Evolutionary conservation across 345 rosid species (phyloP).

Genomic region (Camelina neglecta): DNA sequence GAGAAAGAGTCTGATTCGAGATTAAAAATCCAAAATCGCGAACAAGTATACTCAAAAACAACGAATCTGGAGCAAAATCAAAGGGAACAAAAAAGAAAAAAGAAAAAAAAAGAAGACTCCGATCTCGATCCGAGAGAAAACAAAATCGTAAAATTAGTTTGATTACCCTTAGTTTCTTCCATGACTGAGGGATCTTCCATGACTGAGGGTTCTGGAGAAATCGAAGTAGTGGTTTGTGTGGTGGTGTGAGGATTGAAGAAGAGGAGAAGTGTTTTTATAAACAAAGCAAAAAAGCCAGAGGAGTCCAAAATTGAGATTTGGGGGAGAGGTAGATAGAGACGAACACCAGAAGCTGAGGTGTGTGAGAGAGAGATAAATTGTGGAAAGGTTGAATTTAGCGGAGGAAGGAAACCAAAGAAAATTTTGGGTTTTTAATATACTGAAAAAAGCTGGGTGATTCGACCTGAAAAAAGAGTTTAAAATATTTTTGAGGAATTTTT

Average conservation of each 20-base stretch:
- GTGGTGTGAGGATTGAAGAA: slow-evolving; percentile 32
- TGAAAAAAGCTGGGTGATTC: neutral
- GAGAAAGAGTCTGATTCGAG: neutral
- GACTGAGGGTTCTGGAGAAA: neutral
- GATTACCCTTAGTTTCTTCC: slow-evolving; percentile 42
- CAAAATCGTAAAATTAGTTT: neutral
- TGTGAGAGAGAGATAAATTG: neutral
- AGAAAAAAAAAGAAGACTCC: neutral
- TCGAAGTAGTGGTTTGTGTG: neutral
- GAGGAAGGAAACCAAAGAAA: neutral
- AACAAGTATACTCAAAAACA: neutral
- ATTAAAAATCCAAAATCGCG: neutral
- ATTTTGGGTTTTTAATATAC: neutral
- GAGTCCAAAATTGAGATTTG: slow-evolving; percentile 14
- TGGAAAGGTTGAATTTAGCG: neutral
- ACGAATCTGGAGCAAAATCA: neutral
- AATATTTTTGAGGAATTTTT: too few species aligned
- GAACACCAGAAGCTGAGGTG: slow-evolving; percentile 22
- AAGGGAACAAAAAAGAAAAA: too few species aligned
- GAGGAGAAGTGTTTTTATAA: neutral
- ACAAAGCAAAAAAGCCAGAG: neutral
- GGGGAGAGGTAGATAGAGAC: slow-evolving; percentile 9
- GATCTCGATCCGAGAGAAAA: slow-evolving; percentile 29
- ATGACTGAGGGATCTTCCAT: neutral
- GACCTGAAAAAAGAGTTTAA: too few species aligned